Evolutionary conservation across 495 filamentous ascomycete genomes (phyloP).

Genomic region (Neurospora intermedia): DNA sequence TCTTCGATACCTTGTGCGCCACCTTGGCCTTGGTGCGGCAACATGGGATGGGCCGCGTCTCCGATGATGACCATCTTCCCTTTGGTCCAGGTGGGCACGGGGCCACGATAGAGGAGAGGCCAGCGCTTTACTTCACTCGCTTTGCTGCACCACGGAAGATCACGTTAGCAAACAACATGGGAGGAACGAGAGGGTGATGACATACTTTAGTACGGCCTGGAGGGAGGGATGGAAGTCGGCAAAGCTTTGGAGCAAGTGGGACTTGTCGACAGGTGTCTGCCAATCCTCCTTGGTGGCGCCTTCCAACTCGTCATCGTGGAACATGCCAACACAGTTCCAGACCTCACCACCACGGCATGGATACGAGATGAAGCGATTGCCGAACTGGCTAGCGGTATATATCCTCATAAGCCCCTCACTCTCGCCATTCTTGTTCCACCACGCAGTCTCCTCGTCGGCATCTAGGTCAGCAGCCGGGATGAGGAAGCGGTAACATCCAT

Average conservation of each 20-base stretch:
- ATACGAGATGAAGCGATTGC: slow-evolving; percentile 31
- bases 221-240: slow-evolving; percentile 16
- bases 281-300: slow-evolving; percentile 19
- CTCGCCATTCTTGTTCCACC: slow-evolving; percentile 23
- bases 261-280: slow-evolving; percentile 20
- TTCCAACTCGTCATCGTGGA: slow-evolving; percentile 18
- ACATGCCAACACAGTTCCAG: slow-evolving; percentile 36
- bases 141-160: slow-evolving; percentile 8
- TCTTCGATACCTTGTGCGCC: slow-evolving; percentile 40
- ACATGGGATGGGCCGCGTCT: slow-evolving; percentile 43
- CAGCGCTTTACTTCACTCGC: slow-evolving; percentile 35
- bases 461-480: slow-evolving; percentile 27
- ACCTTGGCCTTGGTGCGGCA: slow-evolving; percentile 40
- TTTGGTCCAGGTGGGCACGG: slow-evolving; percentile 26
- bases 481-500: slow-evolving; percentile 36
- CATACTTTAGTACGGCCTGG: slow-evolving; percentile 16
- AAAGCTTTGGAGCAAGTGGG: slow-evolving; percentile 15
- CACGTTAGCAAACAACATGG: neutral
- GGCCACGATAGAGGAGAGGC: slow-evolving; percentile 30
- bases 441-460: slow-evolving; percentile 22
- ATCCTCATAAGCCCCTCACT: slow-evolving; percentile 21
- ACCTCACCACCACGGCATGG: slow-evolving; percentile 35
- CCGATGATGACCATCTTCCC: slow-evolving; percentile 33
- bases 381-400: slow-evolving; percentile 15
- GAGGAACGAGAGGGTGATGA: neutral